Percentiles rank a stretch among this genome's conserved stretches.
Conservation (phyloP, 75 land plant species). For the Isoetes taiwanensis region DNA sequence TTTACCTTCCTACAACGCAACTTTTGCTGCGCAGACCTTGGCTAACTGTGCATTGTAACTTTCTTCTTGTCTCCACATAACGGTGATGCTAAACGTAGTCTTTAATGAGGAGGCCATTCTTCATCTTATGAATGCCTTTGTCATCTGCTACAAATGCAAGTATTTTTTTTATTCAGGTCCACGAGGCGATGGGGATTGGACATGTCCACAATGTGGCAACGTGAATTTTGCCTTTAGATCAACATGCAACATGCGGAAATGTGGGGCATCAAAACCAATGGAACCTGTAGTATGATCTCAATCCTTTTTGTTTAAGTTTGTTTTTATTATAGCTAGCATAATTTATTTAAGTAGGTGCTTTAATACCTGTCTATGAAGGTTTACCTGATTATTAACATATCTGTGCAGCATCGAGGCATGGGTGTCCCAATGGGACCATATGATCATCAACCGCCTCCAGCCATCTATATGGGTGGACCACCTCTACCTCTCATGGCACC, state of each 20-base stretch:
- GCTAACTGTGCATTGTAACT: neutral
- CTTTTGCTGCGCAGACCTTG: neutral
- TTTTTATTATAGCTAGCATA: too few species aligned
- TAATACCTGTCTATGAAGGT: too few species aligned
- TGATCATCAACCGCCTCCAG: constrained; percentile 20
- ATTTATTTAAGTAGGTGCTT: too few species aligned
- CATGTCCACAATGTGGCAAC: constrained; percentile 93
- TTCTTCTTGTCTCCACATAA: neutral
- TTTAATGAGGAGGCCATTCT: neutral
- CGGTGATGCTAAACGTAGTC: neutral
- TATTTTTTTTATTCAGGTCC: constrained; percentile 32
- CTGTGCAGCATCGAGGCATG: constrained; percentile 11
- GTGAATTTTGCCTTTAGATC: constrained; percentile 91
- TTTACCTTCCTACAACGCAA: neutral
- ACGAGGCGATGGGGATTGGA: constrained; percentile 93
- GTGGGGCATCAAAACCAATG: constrained; percentile 59
- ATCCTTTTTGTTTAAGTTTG: too few species aligned
- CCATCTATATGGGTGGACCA: constrained; percentile 34
- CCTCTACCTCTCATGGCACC: constrained; percentile 25
- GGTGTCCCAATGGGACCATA: constrained; percentile 12
- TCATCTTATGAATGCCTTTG: neutral
- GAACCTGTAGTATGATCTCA: too few species aligned
- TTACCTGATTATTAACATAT: too few species aligned
- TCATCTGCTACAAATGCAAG: neutral
- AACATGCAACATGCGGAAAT: constrained; percentile 91